Evolutionary conservation across 2,329 filamentous ascomycete species (phyloP), one percentile per base, ranked within the genome.

Genomic region (Colletotrichum sansevieriae): DNA sequence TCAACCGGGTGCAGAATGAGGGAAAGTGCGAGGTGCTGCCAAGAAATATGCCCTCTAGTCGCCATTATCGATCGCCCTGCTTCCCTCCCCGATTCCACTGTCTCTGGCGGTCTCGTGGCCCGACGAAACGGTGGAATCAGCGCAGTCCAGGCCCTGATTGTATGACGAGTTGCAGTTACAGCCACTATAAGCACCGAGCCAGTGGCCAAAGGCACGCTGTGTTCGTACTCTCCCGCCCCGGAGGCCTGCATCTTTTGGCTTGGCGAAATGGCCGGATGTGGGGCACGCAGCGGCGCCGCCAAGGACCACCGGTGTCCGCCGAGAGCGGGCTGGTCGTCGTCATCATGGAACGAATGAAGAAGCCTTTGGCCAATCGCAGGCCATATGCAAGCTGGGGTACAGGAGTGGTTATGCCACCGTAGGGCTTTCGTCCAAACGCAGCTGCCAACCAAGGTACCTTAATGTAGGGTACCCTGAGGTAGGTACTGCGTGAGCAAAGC

Each of bases 251-350:
- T 37, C 29, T 49, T 9, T 41, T 37, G 22, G 13, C 41, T 25
- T 59, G 33, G 41, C 15, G 25, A 47, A 44, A 29, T n/a, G 65
- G 33, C 65, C 65, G 61, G 54, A 51, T 63, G 65, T 65, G 65
- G 65, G 43, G 55, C 64, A 25, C 9, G 37, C 66, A 68, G 61
- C 66, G 66, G 55, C 63, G 66, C 66, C 62, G 66, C 66, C 62
- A 69, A 69, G 66, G 43, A 61, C 22, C 62, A 65, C 66, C 49
- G 62, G 56, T 61, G 62, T 52, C 66, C 66, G 62, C 62, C 66
- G 55, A 69, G 62, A 65, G 66, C 63, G 66, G 66, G 49, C 63
- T 49, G 55, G 63, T 66, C 62, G 66, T 69, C 66, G 63, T 66
- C 56, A 69, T 61, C 66, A 69, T 47, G 62, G 35, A 51, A 51